Percentiles rank a stretch among this genome's conserved stretches.
Evolutionary conservation across 139 green algal genomes (phyloP).

Genomic region (Auxenochlorella protothecoides): DNA sequence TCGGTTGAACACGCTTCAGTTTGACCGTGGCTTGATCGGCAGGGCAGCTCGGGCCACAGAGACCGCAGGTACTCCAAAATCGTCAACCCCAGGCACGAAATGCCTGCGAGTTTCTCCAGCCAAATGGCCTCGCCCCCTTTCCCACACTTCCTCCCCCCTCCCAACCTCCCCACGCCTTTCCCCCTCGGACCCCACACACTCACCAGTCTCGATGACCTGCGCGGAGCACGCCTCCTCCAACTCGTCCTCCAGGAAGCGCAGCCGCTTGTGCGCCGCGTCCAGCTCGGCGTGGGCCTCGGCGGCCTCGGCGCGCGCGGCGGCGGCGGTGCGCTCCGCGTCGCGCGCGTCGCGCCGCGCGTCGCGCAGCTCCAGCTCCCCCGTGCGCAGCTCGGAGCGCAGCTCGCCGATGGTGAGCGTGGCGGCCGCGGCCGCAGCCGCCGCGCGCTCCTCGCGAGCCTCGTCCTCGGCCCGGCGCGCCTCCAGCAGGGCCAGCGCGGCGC

Average conservation of each 20-base stretch:
- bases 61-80: too few species aligned
- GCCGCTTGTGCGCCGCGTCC: not conserved
- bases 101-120: too few species aligned
- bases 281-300: not conserved
- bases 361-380: constrained; percentile 6
- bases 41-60: too few species aligned
- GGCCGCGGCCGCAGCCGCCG: not conserved
- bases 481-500: not conserved
- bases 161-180: too few species aligned
- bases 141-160: too few species aligned
- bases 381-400: constrained; percentile 5
- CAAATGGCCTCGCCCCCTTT: too few species aligned
- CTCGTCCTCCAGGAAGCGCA: constrained; percentile 2
- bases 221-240: constrained; percentile 4
- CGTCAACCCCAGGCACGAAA: too few species aligned
- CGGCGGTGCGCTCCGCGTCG: constrained; percentile 1
- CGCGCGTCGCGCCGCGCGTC: not conserved
- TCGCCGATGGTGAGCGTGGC: not conserved
- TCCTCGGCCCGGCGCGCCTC: constrained; percentile 2
- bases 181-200: too few species aligned
- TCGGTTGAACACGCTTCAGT: too few species aligned
- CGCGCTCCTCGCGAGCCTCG: not conserved
- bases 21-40: too few species aligned
- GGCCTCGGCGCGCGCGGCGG: constrained; percentile 1
- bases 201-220: too few species aligned